Base-by-base conservation (phyloP, 768 basidiomycete species). In the Lactarius quietus region DNA sequence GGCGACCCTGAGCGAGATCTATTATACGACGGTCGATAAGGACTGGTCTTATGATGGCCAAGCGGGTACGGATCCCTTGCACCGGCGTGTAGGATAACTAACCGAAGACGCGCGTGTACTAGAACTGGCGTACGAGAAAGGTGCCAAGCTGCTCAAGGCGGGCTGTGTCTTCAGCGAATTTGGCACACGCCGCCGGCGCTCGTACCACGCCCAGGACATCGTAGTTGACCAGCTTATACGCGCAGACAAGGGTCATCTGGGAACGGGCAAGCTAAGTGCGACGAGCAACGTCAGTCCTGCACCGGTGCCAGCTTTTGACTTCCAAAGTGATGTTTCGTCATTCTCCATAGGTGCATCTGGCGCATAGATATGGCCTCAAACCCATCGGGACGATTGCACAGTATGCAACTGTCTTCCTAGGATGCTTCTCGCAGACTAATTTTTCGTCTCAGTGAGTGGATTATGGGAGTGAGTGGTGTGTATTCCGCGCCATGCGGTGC, bases 31-130 rank as follows among this genome's bases (percentile, higher is more conserved):
- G 20, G 87, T 85, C 41, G 83, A 84, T 70, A 89, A 81, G 1
- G 88, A 95, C 71, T 99, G 96, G 96, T 83, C 76, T 61, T 86
- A 94, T 67, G 85, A 88, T n/a, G 86, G 87, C 6, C 93, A 94
- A 76, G 80, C 84, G 76, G 88, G 94, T 92, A 48, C 64, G 76
- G 23, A 45, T 12, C n/a, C 7, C 33, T 7, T 55, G 35, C 12
- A 45, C 41, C 1, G 3, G 52, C n/a, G 9, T 23, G 29, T 39
- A 8, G 31, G n/a, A 39, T 23, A 45, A 33, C 52, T 62, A n/a
- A 64, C 45, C 23, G 35, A 6, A 38, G 10, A n/a, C 29, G 52
- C 18, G 55, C 17, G 28, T 14, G 33, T 23, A 54, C 36, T 74
- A 95, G 94, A 88, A 54, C 75, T 77, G 26, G 92, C 95, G 5